Evolutionary conservation across 495 filamentous ascomycete species (phyloP).

Genomic region (Cercophora samala): DNA sequence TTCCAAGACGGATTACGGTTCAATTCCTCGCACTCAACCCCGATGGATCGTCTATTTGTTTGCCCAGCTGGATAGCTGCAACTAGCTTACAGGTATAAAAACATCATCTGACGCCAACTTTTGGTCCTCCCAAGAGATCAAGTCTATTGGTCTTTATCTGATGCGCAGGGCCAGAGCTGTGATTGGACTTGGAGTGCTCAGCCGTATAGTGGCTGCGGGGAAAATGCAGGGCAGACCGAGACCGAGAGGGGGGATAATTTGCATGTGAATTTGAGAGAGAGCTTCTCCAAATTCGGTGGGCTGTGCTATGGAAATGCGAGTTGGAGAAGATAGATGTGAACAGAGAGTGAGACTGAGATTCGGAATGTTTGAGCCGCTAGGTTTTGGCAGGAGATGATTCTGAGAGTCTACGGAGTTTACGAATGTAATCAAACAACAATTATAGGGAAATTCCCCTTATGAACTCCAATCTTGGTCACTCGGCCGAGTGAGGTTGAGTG

Average conservation of each 20-base stretch:
- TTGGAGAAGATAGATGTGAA: too few relatives aligned
- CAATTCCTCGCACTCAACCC: not conserved
- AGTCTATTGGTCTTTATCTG: not conserved
- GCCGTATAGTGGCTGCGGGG: not conserved
- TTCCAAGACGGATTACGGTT: not conserved
- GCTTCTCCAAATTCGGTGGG: not conserved
- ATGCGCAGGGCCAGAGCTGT: not conserved
- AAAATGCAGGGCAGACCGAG: not conserved
- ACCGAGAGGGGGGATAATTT: not conserved
- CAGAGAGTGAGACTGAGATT: not conserved
- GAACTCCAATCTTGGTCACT: not conserved
- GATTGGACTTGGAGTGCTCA: not conserved
- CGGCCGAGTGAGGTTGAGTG: not conserved
- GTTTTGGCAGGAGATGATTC: not conserved
- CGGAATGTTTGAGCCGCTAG: not conserved
- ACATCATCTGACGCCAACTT: not conserved
- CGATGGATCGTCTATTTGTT: not conserved
- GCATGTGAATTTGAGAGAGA: not conserved
- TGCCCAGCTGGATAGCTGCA: not conserved
- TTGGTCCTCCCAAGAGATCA: not conserved
- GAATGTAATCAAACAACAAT: not conserved
- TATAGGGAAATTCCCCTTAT: not conserved
- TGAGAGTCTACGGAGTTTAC: not conserved
- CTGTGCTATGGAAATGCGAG: too few relatives aligned
- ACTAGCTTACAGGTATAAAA: not conserved